phyloP scores from a whole-genome alignment of 495 filamentous ascomycete species.

The Tuber magnatum region DNA sequence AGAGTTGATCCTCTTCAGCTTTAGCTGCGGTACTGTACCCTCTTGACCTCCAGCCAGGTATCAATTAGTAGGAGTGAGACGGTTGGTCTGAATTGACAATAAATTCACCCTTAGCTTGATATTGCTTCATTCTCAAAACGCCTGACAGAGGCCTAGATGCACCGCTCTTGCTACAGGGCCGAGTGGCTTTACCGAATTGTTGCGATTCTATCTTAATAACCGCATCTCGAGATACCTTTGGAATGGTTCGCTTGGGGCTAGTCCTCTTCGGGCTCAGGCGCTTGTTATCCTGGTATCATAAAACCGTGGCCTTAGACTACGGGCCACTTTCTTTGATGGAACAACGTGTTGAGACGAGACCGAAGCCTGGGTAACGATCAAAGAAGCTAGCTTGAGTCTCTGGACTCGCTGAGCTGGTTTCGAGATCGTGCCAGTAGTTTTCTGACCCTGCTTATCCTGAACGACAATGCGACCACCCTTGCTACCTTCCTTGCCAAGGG shows the following conservation, averaged over 20 bases:
- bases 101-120: slow-evolving; percentile 28
- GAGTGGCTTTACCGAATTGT: slow-evolving; percentile 20
- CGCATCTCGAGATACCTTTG: slow-evolving; percentile 38
- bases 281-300: slow-evolving; percentile 58
- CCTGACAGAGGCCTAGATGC: slow-evolving; percentile 31
- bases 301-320: slow-evolving; percentile 62
- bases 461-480: slow-evolving; percentile 24
- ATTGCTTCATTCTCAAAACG: slow-evolving; percentile 29
- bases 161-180: slow-evolving; percentile 25
- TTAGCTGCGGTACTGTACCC: slow-evolving; percentile 32
- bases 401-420: slow-evolving; percentile 38
- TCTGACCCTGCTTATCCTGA: slow-evolving; percentile 38
- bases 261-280: slow-evolving; percentile 26
- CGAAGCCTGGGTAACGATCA: slow-evolving; percentile 13
- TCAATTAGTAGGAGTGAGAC: slow-evolving; percentile 33
- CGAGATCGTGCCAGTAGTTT: slow-evolving; percentile 34
- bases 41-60: slow-evolving; percentile 40
- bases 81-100: slow-evolving; percentile 38
- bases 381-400: slow-evolving; percentile 25
- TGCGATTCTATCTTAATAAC: slow-evolving; percentile 37
- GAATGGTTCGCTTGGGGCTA: slow-evolving; percentile 34
- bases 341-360: slow-evolving; percentile 19
- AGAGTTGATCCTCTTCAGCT: slow-evolving; percentile 57
- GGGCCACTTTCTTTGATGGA: slow-evolving; percentile 47
- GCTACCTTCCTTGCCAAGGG: slow-evolving; percentile 49